Percentiles rank a stretch among this genome's conserved stretches.
phyloP scores from a whole-genome alignment of 768 basidiomycete species.

The Amanita inopinata region DNA sequence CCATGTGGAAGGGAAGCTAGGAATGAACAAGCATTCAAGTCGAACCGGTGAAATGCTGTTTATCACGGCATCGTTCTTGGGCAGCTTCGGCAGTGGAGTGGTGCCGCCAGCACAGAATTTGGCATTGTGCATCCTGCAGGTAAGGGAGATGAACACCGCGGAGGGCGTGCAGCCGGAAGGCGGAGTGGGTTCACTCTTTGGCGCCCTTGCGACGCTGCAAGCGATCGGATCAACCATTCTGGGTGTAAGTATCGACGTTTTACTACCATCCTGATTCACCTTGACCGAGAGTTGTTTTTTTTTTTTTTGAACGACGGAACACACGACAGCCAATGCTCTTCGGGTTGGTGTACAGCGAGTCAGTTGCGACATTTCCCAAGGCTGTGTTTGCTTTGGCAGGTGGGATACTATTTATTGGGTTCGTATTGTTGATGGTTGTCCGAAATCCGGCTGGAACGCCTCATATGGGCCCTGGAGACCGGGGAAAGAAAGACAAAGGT shows the following conservation, averaged over 20 bases:
- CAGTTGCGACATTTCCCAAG: conserved; percentile 61
- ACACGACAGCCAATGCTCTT: conserved; percentile 54
- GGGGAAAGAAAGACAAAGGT: conserved; percentile 13
- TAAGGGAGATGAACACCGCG: conserved; percentile 25
- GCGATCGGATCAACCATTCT: conserved; percentile 59
- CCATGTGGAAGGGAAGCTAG: conserved; percentile 13
- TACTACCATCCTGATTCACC: not conserved
- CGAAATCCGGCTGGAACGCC: conserved; percentile 23
- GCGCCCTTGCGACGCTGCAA: conserved; percentile 63
- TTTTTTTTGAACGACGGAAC: conserved; percentile 1
- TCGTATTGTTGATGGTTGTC: conserved; percentile 29
- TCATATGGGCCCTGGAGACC: conserved; percentile 13
- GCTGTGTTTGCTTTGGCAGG: conserved; percentile 56
- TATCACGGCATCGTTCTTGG: conserved; percentile 47
- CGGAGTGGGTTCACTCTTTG: conserved; percentile 51
- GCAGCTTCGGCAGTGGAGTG: conserved; percentile 56
- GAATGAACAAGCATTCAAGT: conserved; percentile 8
- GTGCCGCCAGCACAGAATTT: conserved; percentile 65
- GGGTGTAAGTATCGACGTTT: conserved; percentile 27
- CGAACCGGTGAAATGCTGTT: conserved; percentile 41
- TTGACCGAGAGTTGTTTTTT: too few relatives aligned
- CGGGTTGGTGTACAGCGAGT: conserved; percentile 58
- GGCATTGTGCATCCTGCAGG: conserved; percentile 52
- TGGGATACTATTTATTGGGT: conserved; percentile 33
- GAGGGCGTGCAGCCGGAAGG: conserved; percentile 14